Base-by-base conservation (phyloP, 208 protist genomes). In the Crithidia fasciculata region DNA sequence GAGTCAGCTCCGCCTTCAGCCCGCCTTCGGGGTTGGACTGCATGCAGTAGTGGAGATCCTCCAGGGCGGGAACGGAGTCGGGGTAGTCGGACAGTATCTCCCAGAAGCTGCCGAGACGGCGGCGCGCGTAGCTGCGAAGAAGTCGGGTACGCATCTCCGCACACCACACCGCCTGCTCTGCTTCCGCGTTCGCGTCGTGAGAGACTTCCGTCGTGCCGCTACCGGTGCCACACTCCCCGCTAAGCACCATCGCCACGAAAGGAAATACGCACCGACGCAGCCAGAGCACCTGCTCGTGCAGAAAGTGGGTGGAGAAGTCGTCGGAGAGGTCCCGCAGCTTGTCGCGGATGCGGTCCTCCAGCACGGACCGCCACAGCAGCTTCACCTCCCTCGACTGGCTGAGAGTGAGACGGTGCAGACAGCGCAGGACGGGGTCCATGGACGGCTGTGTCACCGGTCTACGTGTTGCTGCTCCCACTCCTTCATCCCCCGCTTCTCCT, bases 41-140 rank as follows among this genome's bases (percentile, higher is more conserved):
- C 62, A 96, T 69, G 61, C 92, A 96, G 63, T 84, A 83, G 8
- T 84, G 88, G 61, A 96, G 69, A 70, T 96, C 92, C 61, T 90
- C 83, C 18, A 96, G 57, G 4, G 90, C 88, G 1, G 89, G 86
- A 54, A 82, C 74, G 10, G 90, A 95, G 74, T 93, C 88, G 7
- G 92, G 92, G 77, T 90, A 96, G 65, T 95, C 92, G 15, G 92
- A 89, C n/a, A 96, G 60, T 39, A 95, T 88, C 70, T 95, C 87
- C 87, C 88, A 96, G 61, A 96, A 91, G 61, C 63, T 75, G 7
- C 69, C 76, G 36, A 95, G 87, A 43, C 90, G 89, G 53, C 77
- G 78, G 15, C 88, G 77, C 8, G 85, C 84, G 66, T 88, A 93
- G 56, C 62, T 74, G 67, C 75, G 44, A 15, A 94, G 78, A 44